Conservation (phyloP, 495 filamentous ascomycete species). For the Talaromyces trachyspermus region DNA sequence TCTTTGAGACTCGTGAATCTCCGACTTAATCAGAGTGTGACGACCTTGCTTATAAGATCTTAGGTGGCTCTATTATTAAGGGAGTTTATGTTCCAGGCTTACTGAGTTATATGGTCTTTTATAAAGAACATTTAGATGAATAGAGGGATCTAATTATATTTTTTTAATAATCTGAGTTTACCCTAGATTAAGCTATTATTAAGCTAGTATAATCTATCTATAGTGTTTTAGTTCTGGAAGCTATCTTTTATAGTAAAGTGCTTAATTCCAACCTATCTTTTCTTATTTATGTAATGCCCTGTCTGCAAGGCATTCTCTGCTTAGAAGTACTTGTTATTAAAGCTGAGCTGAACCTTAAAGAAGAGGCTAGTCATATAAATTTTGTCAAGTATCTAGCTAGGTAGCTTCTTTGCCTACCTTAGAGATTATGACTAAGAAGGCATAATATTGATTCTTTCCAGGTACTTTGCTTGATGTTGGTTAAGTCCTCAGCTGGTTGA, state of each 20-base stretch:
- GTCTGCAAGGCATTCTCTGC: constrained; percentile 18
- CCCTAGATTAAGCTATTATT: constrained; percentile 4
- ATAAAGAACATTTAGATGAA: constrained; percentile 10
- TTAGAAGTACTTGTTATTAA: constrained; percentile 17
- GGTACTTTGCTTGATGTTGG: constrained; percentile 22
- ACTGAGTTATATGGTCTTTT: constrained; percentile 23
- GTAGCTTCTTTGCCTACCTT: background rate
- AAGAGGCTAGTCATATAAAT: constrained; percentile 15
- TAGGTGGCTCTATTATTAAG: constrained; percentile 14
- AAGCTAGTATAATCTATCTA: constrained; percentile 17
- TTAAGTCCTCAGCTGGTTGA: constrained; percentile 14
- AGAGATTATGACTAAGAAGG: no score
- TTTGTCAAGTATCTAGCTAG: constrained; percentile 16
- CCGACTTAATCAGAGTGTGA: constrained; percentile 16
- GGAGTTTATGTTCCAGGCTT: constrained; percentile 18
- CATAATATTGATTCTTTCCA: constrained; percentile 8
- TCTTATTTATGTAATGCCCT: constrained; percentile 20
- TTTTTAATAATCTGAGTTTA: constrained; percentile 16
- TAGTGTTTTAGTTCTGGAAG: constrained; percentile 18
- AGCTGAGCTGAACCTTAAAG: constrained; percentile 15
- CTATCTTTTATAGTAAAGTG: constrained; percentile 16
- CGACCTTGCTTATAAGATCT: constrained; percentile 19
- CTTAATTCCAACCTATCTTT: constrained; percentile 18
- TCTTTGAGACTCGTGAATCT: constrained; percentile 18
- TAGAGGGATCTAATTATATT: constrained; percentile 16